These are phyloP conservation scores for Paracoccidioides brasiliensis DNA, from an alignment of 2,329 filamentous ascomycete genomes.

Conservation along the genomic window DNA sequence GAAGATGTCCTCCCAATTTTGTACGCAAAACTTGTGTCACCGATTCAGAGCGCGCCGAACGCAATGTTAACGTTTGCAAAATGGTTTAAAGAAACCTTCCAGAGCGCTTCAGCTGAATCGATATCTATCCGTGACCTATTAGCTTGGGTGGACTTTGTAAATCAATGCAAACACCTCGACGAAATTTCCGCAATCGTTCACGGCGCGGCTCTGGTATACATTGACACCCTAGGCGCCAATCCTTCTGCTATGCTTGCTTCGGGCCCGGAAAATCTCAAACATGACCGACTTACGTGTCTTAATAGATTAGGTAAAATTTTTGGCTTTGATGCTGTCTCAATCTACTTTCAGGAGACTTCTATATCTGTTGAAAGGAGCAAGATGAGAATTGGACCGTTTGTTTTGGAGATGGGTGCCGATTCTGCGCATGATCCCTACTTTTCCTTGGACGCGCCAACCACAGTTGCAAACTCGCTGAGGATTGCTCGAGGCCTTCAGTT, in stretches of 20 bases:
- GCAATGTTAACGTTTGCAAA: constrained; percentile 75
- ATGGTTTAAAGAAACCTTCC: constrained; percentile 77
- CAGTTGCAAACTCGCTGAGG: constrained; percentile 77
- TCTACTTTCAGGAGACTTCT: constrained; percentile 53
- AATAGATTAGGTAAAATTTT: constrained; percentile 57
- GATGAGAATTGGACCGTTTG: constrained; percentile 64
- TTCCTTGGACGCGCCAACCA: constrained; percentile 80
- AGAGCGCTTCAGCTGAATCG: constrained; percentile 60
- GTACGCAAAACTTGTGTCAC: constrained; percentile 52
- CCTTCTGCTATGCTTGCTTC: constrained; percentile 75
- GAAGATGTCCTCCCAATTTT: constrained; percentile 85
- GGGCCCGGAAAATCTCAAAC: constrained; percentile 53
- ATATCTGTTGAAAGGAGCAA: constrained; percentile 41
- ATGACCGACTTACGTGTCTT: constrained; percentile 62
- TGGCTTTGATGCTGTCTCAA: constrained; percentile 44
- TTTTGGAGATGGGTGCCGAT: constrained; percentile 41
- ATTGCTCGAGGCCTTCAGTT: constrained; percentile 81
- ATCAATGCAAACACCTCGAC: constrained; percentile 44
- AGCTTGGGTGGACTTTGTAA: constrained; percentile 88
- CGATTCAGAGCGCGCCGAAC: constrained; percentile 45
- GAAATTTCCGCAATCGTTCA: constrained; percentile 51
- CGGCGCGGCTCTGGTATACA: constrained; percentile 87
- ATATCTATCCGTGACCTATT: constrained; percentile 89
- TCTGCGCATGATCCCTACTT: constrained; percentile 48
- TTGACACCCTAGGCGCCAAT: constrained; percentile 90